Evolutionary conservation across 306 rosid genomes (phyloP), one percentile per base, ranked within the genome.

Genomic region (Castanea crenata): DNA sequence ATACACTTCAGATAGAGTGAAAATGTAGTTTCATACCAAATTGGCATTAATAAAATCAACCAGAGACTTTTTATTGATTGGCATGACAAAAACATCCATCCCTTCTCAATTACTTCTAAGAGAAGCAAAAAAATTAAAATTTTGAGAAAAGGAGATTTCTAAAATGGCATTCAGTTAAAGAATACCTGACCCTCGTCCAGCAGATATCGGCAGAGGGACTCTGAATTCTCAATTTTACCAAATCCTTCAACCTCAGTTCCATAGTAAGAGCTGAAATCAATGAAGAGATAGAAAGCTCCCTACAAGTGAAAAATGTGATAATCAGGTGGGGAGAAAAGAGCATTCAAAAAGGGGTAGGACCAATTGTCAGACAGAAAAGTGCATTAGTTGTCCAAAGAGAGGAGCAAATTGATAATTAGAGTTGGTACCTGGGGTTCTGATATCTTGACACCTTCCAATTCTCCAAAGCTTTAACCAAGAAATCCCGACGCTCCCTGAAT

Each of bases 241-340:
- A 93, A 96, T 49, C 98, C 99, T 85, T 91, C 93, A 78, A 71
- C 96, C 84, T 88, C 90, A 56, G 78, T 61, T 86, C 99, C 98
- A 77, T 90, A 96, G 86, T 87, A 96, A 81, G 83, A 79, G 89
- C 98, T 96, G 79, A 90, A 76, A 80, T 96, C 98, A 73, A 93
- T 68, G 88, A 96, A 96, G 65, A 96, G 92, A 87, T 96, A 93
- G 84, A 96, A 96, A 72, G 98, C 99, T 87, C 99, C 99, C 99
- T 96, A 86, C 89, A 55, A 74, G 61, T 15, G 72, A 55, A 74
- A 78, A 69, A 23, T n/a, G 3, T 19, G 69, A 29, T 20, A 18
- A 18, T 4, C 11, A 55, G 67, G 63, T 0, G 67, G 27, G 35
- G 10, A 56, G 27, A 34, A 34, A 35, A 67, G 25, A 10, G 4